phyloP scores from a whole-genome alignment of 2,329 filamentous ascomycete genomes.

The Tolypocladium amazonense region DNA sequence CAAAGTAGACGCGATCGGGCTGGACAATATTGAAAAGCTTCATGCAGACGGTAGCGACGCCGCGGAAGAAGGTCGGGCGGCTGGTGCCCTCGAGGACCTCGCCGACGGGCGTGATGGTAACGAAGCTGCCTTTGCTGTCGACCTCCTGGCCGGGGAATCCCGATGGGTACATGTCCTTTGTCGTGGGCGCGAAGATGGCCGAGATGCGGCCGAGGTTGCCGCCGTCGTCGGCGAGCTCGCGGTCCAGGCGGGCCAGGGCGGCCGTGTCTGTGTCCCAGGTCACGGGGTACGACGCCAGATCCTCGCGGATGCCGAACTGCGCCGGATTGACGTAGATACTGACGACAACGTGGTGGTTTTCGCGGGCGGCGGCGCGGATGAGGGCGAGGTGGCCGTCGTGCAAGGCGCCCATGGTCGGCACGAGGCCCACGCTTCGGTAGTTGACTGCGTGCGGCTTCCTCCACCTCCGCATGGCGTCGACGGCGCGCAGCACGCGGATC shows the following conservation, averaged over 20 bases:
- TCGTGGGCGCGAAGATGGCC: slow-evolving; percentile 79
- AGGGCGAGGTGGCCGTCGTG: slow-evolving; percentile 84
- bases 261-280: slow-evolving; percentile 74
- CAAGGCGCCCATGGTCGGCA: slow-evolving; percentile 97
- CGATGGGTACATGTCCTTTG: slow-evolving; percentile 77
- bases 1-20: slow-evolving; percentile 75
- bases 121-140: slow-evolving; percentile 74
- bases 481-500: slow-evolving; percentile 67
- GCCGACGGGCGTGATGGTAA: slow-evolving; percentile 78
- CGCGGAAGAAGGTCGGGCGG: slow-evolving; percentile 89
- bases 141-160: slow-evolving; percentile 63
- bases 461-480: slow-evolving; percentile 59
- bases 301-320: slow-evolving; percentile 85
- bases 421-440: slow-evolving; percentile 68
- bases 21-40: slow-evolving; percentile 48
- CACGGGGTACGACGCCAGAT: slow-evolving; percentile 78
- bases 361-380: slow-evolving; percentile 69
- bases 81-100: slow-evolving; percentile 74
- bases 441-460: slow-evolving; percentile 54
- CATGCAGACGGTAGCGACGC: slow-evolving; percentile 93
- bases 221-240: slow-evolving; percentile 55
- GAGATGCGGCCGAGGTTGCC: slow-evolving; percentile 57
- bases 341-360: slow-evolving; percentile 81
- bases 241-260: slow-evolving; percentile 57
- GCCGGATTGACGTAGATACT: slow-evolving; percentile 95